phyloP scores from a whole-genome alignment of 2,329 filamentous ascomycete species.

The Fusarium udum region DNA sequence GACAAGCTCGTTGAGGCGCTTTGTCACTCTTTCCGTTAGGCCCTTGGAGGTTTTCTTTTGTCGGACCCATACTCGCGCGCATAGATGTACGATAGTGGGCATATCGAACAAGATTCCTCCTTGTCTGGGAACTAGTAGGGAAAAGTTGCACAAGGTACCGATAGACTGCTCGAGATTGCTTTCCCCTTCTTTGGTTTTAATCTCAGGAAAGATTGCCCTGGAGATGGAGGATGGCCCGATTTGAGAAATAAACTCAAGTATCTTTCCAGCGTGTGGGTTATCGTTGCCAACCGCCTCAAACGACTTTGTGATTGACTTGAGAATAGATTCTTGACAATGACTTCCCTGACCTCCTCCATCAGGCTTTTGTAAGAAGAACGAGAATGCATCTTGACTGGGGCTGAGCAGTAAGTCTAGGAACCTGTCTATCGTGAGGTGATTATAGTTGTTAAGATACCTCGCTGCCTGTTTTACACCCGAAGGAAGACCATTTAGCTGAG shows the following conservation, averaged over 20 bases:
- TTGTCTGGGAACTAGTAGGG: neutral
- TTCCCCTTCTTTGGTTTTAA: rapidly evolving
- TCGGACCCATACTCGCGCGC: neutral
- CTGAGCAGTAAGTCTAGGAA: neutral
- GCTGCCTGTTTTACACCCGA: neutral
- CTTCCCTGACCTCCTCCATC: too few relatives aligned
- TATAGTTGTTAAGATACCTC: neutral
- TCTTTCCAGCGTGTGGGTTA: rapidly evolving
- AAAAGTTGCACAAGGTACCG: neutral
- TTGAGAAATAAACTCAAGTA: neutral
- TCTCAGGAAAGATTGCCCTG: neutral
- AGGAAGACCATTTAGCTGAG: neutral
- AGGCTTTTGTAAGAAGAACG: neutral
- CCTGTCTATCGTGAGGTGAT: neutral
- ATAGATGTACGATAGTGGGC: neutral
- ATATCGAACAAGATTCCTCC: neutral
- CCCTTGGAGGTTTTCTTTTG: neutral
- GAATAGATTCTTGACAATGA: neutral
- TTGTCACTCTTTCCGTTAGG: neutral
- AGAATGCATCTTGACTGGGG: neutral
- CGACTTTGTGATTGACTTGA: neutral
- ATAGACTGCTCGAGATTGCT: neutral
- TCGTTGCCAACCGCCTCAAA: neutral
- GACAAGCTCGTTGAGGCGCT: neutral
- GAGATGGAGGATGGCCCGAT: neutral